Base-by-base conservation (phyloP, 257 asterid genomes). In the Nicotiana tabacum region DNA sequence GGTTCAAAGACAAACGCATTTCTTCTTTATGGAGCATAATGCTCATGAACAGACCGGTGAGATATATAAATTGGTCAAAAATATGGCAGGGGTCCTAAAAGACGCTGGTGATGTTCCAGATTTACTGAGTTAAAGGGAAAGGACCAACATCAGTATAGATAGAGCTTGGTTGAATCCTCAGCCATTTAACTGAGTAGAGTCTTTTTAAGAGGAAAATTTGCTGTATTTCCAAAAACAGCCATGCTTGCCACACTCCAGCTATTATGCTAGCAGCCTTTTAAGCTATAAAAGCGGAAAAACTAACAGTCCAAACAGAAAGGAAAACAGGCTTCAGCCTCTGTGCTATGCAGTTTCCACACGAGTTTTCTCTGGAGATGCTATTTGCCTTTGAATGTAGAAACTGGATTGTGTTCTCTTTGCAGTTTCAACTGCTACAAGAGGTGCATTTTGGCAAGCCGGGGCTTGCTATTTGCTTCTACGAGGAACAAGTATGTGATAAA, bases 11-110 rank as follows among this genome's bases (percentile, higher is more conserved):
- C 95, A 89, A 87, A 89, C 82, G 66, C 93, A 93, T 91, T 86
- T 92, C 90, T 96, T 96, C 87, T 90, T 82, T 87, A 94, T 92
- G 98, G 99, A 90, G 32, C 94, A 94, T 83, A 94, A 93, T 88
- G 84, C 93, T 80, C 99, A 96, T 82, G 83, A 85, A 77, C 90
- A 92, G 79, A 93, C 91, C 15, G 90, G 79, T 69, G 85, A 90
- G 76, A 91, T 93, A 56, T 88, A 87, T 86, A 87, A 78, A 67
- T 61, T 90, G 87, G 83, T 93, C 84, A 86, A 86, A 83, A 90
- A 90, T 65, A 81, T 92, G 90, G 82, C 91, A 78, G 82, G 83
- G 66, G 81, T 88, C 70, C 66, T 94, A 83, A 93, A 85, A 88
- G 94, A 92, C 80, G 88, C 84, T 77, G 90, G 86, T 2, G 90